Evolutionary conservation across 2,329 filamentous ascomycete species (phyloP).

Genomic region (Phaeoacremonium minimum): DNA sequence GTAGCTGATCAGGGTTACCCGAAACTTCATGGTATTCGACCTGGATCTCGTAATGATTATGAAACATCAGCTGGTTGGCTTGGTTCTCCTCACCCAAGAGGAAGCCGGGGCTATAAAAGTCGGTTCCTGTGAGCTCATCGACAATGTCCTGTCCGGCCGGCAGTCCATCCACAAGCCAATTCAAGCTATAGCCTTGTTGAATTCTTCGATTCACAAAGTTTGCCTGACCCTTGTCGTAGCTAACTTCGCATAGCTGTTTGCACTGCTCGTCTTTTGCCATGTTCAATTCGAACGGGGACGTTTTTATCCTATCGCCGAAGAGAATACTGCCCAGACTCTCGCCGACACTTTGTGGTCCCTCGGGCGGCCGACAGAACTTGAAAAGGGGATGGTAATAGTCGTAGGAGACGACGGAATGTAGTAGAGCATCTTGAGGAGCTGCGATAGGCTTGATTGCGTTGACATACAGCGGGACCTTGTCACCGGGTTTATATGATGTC

Average conservation of each 20-base stretch:
- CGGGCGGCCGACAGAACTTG: slow-evolving; percentile 79
- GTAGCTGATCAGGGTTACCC: slow-evolving; percentile 62
- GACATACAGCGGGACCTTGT: slow-evolving; percentile 81
- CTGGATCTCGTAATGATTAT: slow-evolving; percentile 94
- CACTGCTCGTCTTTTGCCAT: slow-evolving; percentile 88
- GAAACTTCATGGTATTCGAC: slow-evolving; percentile 87
- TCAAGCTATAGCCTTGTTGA: slow-evolving; percentile 80
- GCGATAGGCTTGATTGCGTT: slow-evolving; percentile 88
- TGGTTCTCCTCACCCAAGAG: slow-evolving; percentile 61
- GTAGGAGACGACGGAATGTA: slow-evolving; percentile 91
- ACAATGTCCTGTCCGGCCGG: slow-evolving; percentile 81
- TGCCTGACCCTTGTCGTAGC: slow-evolving; percentile 60
- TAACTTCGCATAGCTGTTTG: slow-evolving; percentile 69
- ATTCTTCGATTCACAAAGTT: slow-evolving; percentile 82
- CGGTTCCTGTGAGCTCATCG: slow-evolving; percentile 70
- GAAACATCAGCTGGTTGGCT: slow-evolving; percentile 58
- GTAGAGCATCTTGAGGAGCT: slow-evolving; percentile 68
- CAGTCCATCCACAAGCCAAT: slow-evolving; percentile 93
- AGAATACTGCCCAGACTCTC: slow-evolving; percentile 94
- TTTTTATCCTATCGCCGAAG: slow-evolving; percentile 95
- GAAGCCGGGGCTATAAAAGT: slow-evolving; percentile 91
- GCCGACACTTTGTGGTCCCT: slow-evolving; percentile 72
- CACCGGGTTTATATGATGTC: slow-evolving; percentile 79
- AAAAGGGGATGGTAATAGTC: slow-evolving; percentile 92
- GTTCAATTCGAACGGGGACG: slow-evolving; percentile 85